Evolutionary conservation across 176 grass and related monocot species (phyloP), one percentile per base, ranked within the genome.

Genomic region (Avena insularis): DNA sequence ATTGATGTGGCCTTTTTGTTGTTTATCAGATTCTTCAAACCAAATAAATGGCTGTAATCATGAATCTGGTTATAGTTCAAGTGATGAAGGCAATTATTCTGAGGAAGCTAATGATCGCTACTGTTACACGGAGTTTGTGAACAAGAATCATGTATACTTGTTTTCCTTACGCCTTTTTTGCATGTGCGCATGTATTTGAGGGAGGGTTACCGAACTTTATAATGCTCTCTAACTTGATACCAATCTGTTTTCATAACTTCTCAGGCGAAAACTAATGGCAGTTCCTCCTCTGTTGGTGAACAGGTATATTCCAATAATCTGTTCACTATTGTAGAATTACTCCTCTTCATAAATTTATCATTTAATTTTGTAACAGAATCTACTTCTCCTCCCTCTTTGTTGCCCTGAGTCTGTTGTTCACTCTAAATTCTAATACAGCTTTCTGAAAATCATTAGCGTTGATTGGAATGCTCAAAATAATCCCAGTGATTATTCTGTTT

Each of bases 21-120:
- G 11, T 20, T 80, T 89, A 90, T 76, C 91, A 99, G 97, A 96
- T 90, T 48, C 79, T 88, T 85, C 36, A 43, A 91, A 90, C 47
- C 94, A 93, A 76, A 87, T 86, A 90, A 99, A 99, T 92, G 94
- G 97, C 16, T 86, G 68, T 60, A 87, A 86, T 49, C 85, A 87
- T 88, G 81, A 88, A 90, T 78, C 90, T 85, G 86, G 84, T 79
- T 74, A 87, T 75, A 86, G 63, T 48, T 86, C 86, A 51, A 88
- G 90, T 84, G 89, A 93, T 69, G 90, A 90, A 80, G 82, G 49
- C 68, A 86, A 87, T 89, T 83, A 56, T 62, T 85, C 87, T 47
- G 88, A 91, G 79, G 84, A 85, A 74, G 83, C 27, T 59, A 79
- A 87, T 47, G 92, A 92, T 35, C 82, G 40, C 43, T 65, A 78